Evolutionary conservation across 1,139 yeast genomes (phyloP), one percentile per base, ranked within the genome.

Genomic region (Suhomyces guaymorum): DNA sequence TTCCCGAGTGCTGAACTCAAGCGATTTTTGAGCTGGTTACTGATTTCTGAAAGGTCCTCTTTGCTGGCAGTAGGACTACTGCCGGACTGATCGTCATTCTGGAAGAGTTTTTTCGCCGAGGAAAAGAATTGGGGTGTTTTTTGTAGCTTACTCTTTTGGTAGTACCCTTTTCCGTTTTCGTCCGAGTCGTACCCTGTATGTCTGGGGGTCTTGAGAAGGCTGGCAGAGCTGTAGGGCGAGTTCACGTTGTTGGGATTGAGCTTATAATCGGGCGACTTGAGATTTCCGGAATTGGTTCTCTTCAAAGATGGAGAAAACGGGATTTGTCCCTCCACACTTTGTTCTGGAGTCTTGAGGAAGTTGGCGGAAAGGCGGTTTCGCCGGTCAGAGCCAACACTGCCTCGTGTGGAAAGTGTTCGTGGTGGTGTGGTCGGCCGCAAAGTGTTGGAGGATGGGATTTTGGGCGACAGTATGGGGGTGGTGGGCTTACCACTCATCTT

Each of bases 261-360:
- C 40, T 51, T 58, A 37, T 55, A 58, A 33, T 63, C 70, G 0
- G 72, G 72, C 7, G 65, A 56, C 44, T 57, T 56, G 34, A 53
- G 51, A 27, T 48, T 42, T 9, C 63, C 66, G 2, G 64, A 54
- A 41, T 52, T 61, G 26, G 59, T 51, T 14, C 75, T 44, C 40
- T 70, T 70, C 39, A 62, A 48, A 4, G 70, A 59, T 3, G 75
- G 75, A 4, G 72, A 62, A 38, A 62, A 61, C 28, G 73, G 73
- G 20, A 68, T 44, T 17, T 34, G 35, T 7, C 46, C 49, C 10
- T 35, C 37, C 13, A 19, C 22, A 15, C 12, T 25, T 33, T 53
- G 59, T 39, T 65, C 71, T 1, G 72, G 72, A 4, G 72, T 66
- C 30, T 54, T 53, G 26, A 65, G 43, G 35, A 55, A 56, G 16